Evolutionary conservation across 169 alveolate genomes (phyloP).

Genomic region (Eimeria acervulina): DNA sequence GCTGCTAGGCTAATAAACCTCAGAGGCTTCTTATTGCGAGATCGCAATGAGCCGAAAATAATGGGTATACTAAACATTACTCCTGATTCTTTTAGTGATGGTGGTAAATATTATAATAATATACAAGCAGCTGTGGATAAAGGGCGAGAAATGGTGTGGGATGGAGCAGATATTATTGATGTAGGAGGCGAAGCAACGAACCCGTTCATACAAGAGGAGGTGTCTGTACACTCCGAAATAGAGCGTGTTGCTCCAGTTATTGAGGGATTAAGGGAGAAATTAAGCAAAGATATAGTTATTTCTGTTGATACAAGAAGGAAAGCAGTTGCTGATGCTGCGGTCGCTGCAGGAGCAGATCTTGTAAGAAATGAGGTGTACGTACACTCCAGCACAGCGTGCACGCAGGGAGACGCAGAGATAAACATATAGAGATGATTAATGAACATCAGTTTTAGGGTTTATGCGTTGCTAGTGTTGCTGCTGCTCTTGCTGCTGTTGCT

Average conservation of each 20-base stretch:
- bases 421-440: too few species aligned
- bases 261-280: not conserved
- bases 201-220: conserved; percentile 38
- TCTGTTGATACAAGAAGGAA: conserved; percentile 80
- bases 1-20: not conserved
- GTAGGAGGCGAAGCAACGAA: conserved; percentile 83
- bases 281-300: not conserved
- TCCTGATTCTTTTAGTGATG: conserved; percentile 85
- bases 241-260: conserved; percentile 72
- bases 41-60: conserved; percentile 24
- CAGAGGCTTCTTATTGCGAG: not conserved
- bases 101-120: conserved; percentile 1
- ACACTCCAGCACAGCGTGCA: not conserved
- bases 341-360: conserved; percentile 76
- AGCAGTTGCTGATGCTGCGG: conserved; percentile 61
- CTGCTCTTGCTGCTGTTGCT: too few species aligned
- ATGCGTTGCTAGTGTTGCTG: too few species aligned
- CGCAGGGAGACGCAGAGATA: too few species aligned
- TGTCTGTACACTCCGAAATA: conserved; percentile 46
- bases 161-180: conserved; percentile 79
- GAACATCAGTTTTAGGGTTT: too few species aligned
- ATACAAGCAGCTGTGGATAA: conserved; percentile 66
- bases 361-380: not conserved
- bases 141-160: conserved; percentile 28
- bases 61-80: conserved; percentile 84